Evolutionary conservation across 768 basidiomycete species (phyloP).

Genomic region (Xerocomellus amylosporus): DNA sequence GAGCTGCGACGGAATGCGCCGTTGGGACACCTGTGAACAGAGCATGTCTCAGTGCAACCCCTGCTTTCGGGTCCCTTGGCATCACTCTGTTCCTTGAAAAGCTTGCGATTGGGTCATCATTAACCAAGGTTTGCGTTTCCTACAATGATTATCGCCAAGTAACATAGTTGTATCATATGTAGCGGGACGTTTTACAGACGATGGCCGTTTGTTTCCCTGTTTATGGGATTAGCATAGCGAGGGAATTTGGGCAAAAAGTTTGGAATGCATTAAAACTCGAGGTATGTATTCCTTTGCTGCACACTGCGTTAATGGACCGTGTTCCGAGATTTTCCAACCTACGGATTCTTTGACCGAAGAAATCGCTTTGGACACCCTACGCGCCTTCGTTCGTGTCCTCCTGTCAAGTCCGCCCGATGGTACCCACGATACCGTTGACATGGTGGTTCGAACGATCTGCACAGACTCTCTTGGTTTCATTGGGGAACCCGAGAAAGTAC

Average conservation of each 20-base stretch:
- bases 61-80: constrained; percentile 79
- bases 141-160: background rate
- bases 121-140: constrained; percentile 62
- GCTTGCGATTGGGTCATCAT: constrained; percentile 73
- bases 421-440: constrained; percentile 40
- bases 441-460: constrained; percentile 70
- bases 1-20: background rate
- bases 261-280: constrained; percentile 93
- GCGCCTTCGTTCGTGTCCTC: constrained; percentile 71
- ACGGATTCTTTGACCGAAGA: constrained; percentile 73
- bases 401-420: constrained; percentile 46
- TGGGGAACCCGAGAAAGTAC: constrained; percentile 89
- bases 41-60: constrained; percentile 79
- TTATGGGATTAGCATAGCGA: constrained; percentile 66
- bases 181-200: constrained; percentile 86
- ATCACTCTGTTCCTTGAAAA: constrained; percentile 92
- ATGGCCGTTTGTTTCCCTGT: constrained; percentile 77
- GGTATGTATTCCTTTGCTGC: constrained; percentile 38
- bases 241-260: constrained; percentile 66
- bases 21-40: background rate
- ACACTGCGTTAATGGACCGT: background rate
- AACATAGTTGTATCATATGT: constrained; percentile 7
- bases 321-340: constrained; percentile 83
- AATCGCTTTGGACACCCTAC: constrained; percentile 67
- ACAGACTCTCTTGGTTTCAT: constrained; percentile 78